Conservation (phyloP, 441 rosid species). For the Breynia disticha region DNA sequence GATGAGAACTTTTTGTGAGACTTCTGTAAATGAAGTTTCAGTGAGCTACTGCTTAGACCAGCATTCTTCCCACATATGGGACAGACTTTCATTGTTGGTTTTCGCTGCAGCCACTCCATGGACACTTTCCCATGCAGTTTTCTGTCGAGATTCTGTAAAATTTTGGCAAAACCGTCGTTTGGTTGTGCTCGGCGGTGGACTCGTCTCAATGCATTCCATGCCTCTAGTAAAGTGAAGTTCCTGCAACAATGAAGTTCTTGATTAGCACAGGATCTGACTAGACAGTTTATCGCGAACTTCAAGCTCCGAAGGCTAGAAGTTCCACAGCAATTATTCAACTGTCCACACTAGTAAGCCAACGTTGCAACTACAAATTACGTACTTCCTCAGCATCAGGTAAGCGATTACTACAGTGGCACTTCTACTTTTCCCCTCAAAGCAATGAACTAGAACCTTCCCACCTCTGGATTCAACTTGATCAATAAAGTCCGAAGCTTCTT, state of each 20-base stretch:
- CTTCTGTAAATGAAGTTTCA: conserved; percentile 88
- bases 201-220: conserved; percentile 70
- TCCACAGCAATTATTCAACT: too few relatives aligned
- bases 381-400: conserved; percentile 85
- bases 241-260: conserved; percentile 27
- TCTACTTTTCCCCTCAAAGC: conserved; percentile 98
- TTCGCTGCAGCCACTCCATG: conserved; percentile 94
- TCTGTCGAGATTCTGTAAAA: conserved; percentile 51
- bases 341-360: too few relatives aligned
- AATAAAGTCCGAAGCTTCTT: conserved; percentile 74
- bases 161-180: conserved; percentile 82
- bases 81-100: conserved; percentile 78
- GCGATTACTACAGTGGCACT: conserved; percentile 89
- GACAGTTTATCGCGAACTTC: neutral
- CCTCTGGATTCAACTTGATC: conserved; percentile 72
- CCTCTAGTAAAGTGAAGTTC: conserved; percentile 59
- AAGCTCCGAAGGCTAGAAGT: neutral
- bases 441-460: conserved; percentile 82
- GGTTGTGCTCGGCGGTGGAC: conserved; percentile 96
- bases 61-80: conserved; percentile 93
- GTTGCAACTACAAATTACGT: conserved; percentile 20
- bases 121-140: conserved; percentile 74
- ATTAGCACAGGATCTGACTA: neutral
- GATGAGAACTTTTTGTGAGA: conserved; percentile 78
- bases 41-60: conserved; percentile 88